A percentile compares a stretch with the other conserved stretches of the same genome.
These are phyloP conservation scores for Grosmannia serpens DNA, from an alignment of 2,329 filamentous ascomycete genomes.

Conservation along the genomic window DNA sequence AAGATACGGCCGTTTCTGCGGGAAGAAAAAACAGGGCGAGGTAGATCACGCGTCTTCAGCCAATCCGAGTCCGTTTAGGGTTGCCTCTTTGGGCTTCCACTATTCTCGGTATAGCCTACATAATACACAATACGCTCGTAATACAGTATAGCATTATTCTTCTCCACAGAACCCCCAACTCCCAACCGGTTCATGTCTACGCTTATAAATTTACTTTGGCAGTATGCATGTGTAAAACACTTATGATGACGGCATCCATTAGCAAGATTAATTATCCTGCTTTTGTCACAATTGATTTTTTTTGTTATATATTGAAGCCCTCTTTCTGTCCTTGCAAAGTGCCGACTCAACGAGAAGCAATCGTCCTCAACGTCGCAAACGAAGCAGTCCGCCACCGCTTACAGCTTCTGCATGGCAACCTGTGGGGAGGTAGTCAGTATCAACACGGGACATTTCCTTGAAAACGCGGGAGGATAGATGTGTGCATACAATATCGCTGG, in stretches of 20 bases:
- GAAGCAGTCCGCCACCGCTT: slow-evolving; percentile 25
- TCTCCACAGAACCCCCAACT: not conserved
- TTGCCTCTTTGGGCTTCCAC: not conserved
- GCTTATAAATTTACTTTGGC: too few relatives aligned
- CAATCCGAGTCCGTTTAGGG: not conserved
- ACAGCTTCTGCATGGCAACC: slow-evolving; percentile 83
- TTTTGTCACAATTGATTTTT: not conserved
- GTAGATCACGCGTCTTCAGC: not conserved
- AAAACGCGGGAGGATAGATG: slow-evolving; percentile 4
- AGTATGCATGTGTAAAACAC: too few relatives aligned
- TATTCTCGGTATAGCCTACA: not conserved
- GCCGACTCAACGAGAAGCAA: not conserved
- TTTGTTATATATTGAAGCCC: not conserved
- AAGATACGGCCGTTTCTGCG: not conserved
- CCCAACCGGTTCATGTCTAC: not conserved
- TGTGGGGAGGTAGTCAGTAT: not conserved
- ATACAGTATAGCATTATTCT: not conserved
- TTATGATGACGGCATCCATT: not conserved
- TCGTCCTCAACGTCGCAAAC: not conserved
- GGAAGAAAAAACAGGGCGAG: not conserved
- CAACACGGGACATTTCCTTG: slow-evolving; percentile 18
- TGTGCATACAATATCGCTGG: slow-evolving; percentile 56
- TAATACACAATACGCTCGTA: not conserved
- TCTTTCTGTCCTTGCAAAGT: not conserved
- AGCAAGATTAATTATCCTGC: not conserved